Evolutionary conservation across 2,329 filamentous ascomycete species (phyloP).

Genomic region (Westerdykella aurantiaca): DNA sequence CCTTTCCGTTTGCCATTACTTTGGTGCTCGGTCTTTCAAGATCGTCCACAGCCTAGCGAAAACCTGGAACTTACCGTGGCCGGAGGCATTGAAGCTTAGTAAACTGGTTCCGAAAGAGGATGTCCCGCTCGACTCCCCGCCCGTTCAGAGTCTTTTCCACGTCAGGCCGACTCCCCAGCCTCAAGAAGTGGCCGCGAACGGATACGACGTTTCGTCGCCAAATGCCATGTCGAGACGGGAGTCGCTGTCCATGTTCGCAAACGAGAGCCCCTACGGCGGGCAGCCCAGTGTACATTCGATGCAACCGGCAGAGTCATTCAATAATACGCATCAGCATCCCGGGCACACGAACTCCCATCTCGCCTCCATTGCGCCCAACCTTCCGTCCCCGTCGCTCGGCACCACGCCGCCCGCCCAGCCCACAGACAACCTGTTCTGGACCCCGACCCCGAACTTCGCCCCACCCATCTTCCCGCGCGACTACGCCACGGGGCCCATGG

Average conservation of each 20-base stretch:
- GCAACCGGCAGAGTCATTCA: background rate
- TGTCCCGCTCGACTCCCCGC: conserved; percentile 16
- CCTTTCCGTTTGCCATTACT: conserved; percentile 41
- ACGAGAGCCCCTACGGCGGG: background rate
- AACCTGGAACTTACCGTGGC: conserved; percentile 42
- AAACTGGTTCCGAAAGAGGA: conserved; percentile 18
- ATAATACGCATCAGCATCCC: background rate
- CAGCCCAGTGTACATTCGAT: too few species aligned
- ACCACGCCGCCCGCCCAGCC: background rate
- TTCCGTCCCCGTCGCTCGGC: conserved; percentile 1
- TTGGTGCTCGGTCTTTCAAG: conserved; percentile 39
- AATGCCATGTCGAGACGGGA: conserved; percentile 15
- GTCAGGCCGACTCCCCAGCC: background rate
- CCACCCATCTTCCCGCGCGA: conserved; percentile 32
- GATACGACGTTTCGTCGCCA: conserved; percentile 3
- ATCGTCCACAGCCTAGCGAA: conserved; percentile 40
- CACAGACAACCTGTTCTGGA: conserved; percentile 28
- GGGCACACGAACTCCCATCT: background rate
- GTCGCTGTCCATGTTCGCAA: conserved; percentile 28
- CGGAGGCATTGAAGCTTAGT: conserved; percentile 31
- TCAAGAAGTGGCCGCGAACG: conserved; percentile 2
- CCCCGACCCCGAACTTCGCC: conserved; percentile 37
- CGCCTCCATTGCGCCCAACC: conserved; percentile 2
- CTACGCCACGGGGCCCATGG: conserved; percentile 30
- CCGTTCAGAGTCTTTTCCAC: conserved; percentile 13